Percentiles rank a stretch among this genome's conserved stretches.
Evolutionary conservation across 1,139 yeast genomes (phyloP).

Genomic region (Sugiyamaella pinicola): DNA sequence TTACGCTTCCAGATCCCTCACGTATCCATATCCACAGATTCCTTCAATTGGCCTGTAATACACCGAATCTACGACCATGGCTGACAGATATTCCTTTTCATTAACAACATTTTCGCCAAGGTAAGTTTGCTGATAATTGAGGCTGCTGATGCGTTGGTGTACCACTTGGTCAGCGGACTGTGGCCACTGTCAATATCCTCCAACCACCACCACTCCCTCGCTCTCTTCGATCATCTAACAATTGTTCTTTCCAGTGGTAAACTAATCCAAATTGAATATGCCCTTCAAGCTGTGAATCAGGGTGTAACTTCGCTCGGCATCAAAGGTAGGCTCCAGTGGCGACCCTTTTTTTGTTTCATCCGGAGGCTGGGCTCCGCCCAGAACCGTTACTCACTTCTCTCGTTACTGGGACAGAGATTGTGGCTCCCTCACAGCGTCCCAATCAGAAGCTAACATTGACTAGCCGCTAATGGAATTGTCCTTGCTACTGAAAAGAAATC

Average conservation of each 20-base stretch:
- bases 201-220: too few species aligned
- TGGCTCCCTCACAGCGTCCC: too few species aligned
- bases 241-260: slow-evolving; percentile 75
- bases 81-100: slow-evolving; percentile 97
- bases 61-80: slow-evolving; percentile 56
- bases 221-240: slow-evolving; percentile 21
- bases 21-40: neutral
- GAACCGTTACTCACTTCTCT: too few species aligned
- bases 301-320: slow-evolving; percentile 98
- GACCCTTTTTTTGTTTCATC: neutral
- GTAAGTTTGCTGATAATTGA: slow-evolving; percentile 51
- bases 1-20: neutral
- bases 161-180: too few species aligned
- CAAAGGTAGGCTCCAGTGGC: slow-evolving; percentile 48
- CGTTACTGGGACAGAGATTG: too few species aligned
- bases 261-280: slow-evolving; percentile 96
- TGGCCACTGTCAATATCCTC: too few species aligned
- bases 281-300: slow-evolving; percentile 94
- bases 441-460: neutral
- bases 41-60: slow-evolving; percentile 22
- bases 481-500: slow-evolving; percentile 95
- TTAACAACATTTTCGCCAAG: slow-evolving; percentile 95
- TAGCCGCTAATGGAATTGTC: slow-evolving; percentile 91
- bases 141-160: neutral
- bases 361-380: too few species aligned